Base-by-base conservation (phyloP, 1,284 basidiomycete genomes). In the Rhodotorula sp. region DNA sequence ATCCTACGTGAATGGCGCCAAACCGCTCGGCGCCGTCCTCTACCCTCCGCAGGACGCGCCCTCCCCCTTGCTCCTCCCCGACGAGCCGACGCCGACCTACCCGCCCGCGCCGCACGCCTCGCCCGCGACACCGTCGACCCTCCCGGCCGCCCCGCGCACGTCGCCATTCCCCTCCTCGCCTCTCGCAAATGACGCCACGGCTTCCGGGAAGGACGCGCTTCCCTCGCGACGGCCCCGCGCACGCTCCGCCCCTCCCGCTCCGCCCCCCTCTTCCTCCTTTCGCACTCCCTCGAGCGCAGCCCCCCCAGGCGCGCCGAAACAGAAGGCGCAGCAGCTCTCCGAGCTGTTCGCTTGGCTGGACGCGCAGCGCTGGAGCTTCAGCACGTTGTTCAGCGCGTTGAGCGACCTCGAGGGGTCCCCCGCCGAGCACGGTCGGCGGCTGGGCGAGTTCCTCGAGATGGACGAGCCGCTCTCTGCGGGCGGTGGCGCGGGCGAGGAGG, bases 261-360 rank as follows among this genome's bases (percentile, higher is more conserved):
- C n/a, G 7, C 41, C 58, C 13, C 51, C 27, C 12, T 3, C 27
- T 2, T 8, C 39, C 5, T 19, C 64, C 13, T 17, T 34, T 8
- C 51, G 21, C 19, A 2, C 17, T 12, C 1, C 21, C 17, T 6
- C 6, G 41, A 17, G 7, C 4, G 17, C 15, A 15, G 50, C n/a
- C 5, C 19, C 21, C 32, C 19, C 21, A 32, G 53, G 19, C 53
- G 29, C 15, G 29, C 53, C 29, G 4, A 17, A n/a, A n/a, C n/a
- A 7, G 15, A 32, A 34, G 1, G n/a, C 44, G 8, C 22, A 34
- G 22, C 55, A 61, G 53, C 48, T 73, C 12, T 36, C 55, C 17
- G 17, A n/a, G 15, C 60, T 73, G 50, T 73, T 73, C 34, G 15
- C 22, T 2, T 71, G 66, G 60, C 62, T 73, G 27, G 72, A 73